Evolutionary conservation across 108 stramenopile species (phyloP), one percentile per base, ranked within the genome.

Genomic region (Nitzschia sp.): DNA sequence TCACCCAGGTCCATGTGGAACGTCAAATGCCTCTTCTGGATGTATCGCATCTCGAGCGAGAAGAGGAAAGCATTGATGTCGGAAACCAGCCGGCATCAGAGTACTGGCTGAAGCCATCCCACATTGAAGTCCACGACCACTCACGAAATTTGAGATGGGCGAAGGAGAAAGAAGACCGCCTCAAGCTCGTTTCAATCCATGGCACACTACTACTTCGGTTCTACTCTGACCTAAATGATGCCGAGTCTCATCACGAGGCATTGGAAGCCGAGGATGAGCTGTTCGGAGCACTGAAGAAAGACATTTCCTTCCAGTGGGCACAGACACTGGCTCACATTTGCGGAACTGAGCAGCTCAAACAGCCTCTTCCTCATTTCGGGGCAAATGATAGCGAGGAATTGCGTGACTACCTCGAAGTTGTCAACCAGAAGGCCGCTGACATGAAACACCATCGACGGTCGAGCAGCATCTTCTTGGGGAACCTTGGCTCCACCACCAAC

Each of bases 231-330:
- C 65, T 94, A 16, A 85, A 86, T 63, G 76, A 82, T 27, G 74
- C 60, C 45, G 89, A 87, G 46, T 36, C 19, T 22, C 35, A 71
- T 25, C 55, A n/a, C 9, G 25, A 58, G 5, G 53, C 60, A 31
- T 58, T 53, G 3, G 17, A 3, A 6, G 50, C 31, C 16, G 58
- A 72, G 26, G 35, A 58, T 41, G 71, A 58, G 46, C 1, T 28
- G 19, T 65, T 61, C 3, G 63, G 73, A 28, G 17, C 16, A 32
- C 21, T 79, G 16, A 61, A 61, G 21, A 79, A 79, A 58, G 66
- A 84, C 33, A 69, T 78, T 50, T 77, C 89, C n/a, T 83, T 91
- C 21, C 76, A 71, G n/a, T 94, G 93, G 93, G 87, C 85, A 22
- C 83, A 91, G 31, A 92, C 87, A 9, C 76, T 92, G 34, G 83